Percentiles rank a stretch among this genome's conserved stretches.
Conservation (phyloP, 2,329 filamentous ascomycete species). For the Thielaviopsis ethacetica region DNA sequence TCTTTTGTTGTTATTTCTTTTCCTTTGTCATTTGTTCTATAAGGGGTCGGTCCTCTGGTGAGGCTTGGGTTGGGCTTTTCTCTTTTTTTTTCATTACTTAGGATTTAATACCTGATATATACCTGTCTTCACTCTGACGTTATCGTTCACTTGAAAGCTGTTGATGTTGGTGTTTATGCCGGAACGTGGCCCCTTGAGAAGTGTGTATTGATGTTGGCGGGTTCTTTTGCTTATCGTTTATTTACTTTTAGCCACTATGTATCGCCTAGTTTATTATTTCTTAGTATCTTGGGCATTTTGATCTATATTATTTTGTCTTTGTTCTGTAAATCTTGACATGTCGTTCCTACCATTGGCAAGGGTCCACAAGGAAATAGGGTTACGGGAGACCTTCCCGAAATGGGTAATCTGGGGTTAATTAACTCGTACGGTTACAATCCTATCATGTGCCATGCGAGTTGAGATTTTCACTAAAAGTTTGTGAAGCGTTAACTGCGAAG, state of each 20-base stretch:
- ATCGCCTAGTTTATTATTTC: too few species aligned
- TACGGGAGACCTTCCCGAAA: background rate
- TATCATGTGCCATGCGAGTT: background rate
- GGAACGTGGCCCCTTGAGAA: too few species aligned
- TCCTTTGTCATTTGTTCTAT: background rate
- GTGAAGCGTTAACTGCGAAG: background rate
- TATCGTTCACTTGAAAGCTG: background rate
- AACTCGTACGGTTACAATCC: background rate
- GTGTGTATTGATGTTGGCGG: too few species aligned
- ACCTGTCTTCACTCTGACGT: background rate
- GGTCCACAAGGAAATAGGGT: background rate
- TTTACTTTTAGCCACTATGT: background rate
- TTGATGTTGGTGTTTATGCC: too few species aligned
- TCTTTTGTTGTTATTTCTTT: background rate
- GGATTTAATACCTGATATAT: background rate
- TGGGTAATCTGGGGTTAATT: conserved; percentile 9
- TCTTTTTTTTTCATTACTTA: background rate
- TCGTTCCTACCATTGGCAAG: background rate
- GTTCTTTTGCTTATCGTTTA: background rate
- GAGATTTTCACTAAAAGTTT: background rate
- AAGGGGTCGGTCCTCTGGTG: background rate
- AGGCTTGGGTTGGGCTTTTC: background rate
- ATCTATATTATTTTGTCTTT: background rate
- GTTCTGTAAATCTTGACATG: background rate
- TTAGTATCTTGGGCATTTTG: background rate